These are phyloP conservation scores for Lachancea mirantina DNA, from an alignment of 805 yeast species.

Conservation along the genomic window DNA sequence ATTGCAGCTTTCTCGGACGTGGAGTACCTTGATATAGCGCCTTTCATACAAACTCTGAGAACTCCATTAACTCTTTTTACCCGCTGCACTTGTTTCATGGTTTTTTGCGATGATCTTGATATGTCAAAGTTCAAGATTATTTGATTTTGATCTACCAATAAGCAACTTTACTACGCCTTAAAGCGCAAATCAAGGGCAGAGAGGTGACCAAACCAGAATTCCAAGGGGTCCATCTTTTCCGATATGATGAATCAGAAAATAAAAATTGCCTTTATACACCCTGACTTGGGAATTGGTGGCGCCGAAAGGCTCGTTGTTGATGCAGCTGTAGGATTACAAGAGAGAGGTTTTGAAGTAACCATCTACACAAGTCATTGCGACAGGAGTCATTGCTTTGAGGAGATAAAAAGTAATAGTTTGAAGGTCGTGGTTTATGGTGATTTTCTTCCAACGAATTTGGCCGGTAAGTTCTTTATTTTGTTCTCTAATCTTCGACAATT, in stretches of 20 bases:
- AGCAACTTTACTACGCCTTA: no score
- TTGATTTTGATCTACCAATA: no score
- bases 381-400: constrained; percentile 81
- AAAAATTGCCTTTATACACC: constrained; percentile 83
- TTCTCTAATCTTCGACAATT: constrained; percentile 83
- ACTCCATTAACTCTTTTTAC: no score
- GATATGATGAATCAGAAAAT: constrained; percentile 18
- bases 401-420: constrained; percentile 53
- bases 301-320: constrained; percentile 97
- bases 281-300: constrained; percentile 95
- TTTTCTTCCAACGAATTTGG: constrained; percentile 62
- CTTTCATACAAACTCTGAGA: no score
- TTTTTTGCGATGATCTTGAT: no score
- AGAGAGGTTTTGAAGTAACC: constrained; percentile 52
- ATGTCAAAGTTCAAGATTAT: no score
- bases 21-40: no score
- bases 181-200: no score
- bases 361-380: constrained; percentile 92
- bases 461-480: constrained; percentile 65
- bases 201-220: no score
- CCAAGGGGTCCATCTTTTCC: no score
- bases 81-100: no score
- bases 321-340: constrained; percentile 82
- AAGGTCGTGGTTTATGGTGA: constrained; percentile 75
- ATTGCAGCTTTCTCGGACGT: no score